Conservation (phyloP, 2,329 filamentous ascomycete species). For the Aspergillus quadrilineatus region DNA sequence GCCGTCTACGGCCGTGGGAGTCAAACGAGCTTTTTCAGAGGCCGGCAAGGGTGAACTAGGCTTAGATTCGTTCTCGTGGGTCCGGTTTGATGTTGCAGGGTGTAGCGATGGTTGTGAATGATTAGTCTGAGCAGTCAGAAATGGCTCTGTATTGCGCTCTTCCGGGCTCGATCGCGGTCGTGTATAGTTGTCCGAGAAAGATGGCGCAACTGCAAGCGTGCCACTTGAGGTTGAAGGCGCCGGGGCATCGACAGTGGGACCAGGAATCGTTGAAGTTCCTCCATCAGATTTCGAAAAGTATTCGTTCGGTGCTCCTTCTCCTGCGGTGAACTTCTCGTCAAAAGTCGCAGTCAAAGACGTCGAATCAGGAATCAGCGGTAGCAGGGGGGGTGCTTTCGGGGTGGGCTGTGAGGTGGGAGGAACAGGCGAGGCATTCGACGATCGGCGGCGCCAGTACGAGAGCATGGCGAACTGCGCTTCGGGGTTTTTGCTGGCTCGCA, state of each 20-base stretch:
- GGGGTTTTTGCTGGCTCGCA: slow-evolving; percentile 17
- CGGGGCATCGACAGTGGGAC: slow-evolving; percentile 18
- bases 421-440: slow-evolving; percentile 31
- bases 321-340: slow-evolving; percentile 24
- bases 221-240: slow-evolving; percentile 29
- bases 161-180: slow-evolving; percentile 35
- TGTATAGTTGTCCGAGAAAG: slow-evolving; percentile 27
- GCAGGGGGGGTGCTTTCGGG: slow-evolving; percentile 30
- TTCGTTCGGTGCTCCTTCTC: slow-evolving; percentile 20
- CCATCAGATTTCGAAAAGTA: slow-evolving; percentile 26
- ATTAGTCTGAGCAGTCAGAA: slow-evolving; percentile 27
- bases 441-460: slow-evolving; percentile 42
- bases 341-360: slow-evolving; percentile 29
- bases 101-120: slow-evolving; percentile 28
- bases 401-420: slow-evolving; percentile 24
- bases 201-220: slow-evolving; percentile 30
- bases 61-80: slow-evolving; percentile 32
- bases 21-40: slow-evolving; percentile 33
- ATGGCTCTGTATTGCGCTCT: slow-evolving; percentile 24
- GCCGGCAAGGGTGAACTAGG: slow-evolving; percentile 37
- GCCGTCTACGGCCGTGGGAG: slow-evolving; percentile 23
- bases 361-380: slow-evolving; percentile 33
- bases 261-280: slow-evolving; percentile 23
- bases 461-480: slow-evolving; percentile 30
- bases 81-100: slow-evolving; percentile 23